Base-by-base conservation (phyloP, 1,284 basidiomycete genomes). In the Inonotus hispidus region DNA sequence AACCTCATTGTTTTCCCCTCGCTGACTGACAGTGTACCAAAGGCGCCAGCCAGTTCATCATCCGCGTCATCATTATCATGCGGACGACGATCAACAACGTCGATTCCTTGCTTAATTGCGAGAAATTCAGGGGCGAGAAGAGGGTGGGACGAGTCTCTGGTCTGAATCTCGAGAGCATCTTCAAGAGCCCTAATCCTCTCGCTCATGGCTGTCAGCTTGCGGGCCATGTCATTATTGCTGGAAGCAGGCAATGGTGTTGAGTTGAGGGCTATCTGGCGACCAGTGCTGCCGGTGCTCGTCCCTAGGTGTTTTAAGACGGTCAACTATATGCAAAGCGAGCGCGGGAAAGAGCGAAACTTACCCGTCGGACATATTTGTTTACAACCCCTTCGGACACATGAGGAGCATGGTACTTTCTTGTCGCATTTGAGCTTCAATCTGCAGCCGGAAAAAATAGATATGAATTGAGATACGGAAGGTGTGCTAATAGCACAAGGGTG, bases 61-160 rank as follows among this genome's bases (percentile, higher is more conserved):
- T 61, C 60, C 11, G 19, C 53, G 14, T 49, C 57, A 19, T 19
- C 25, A 37, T 38, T 35, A 1, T 39, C 27, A n/a, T 59, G 23
- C 21, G 50, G 63, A 1, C 25, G 64, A 39, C 64, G 65, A 35
- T 65, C 67, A 46, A 68, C 62, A 13, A 64, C 65, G 5, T 66
- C 64, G 35, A 41, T 41, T 7, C 57, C 46, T 38, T 52, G 37
- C 56, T 68, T 69, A 49, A 69, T 62, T 35, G 65, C 56, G 27
- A 69, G 66, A 10, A 67, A 54, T 23, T 68, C 68, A 43, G 66
- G 60, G 19, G 64, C 56, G 10, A 70, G 62, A 27, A 70, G 65
- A 5, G 68, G 69, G 56, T 70, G 69, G 19, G 62, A 61, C 13
- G 61, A 58, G 27, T 19, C 25, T 29, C 55, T 29, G 41, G 16